These are phyloP conservation scores for Penstemon eatonii DNA, from an alignment of 257 asterid species.

Conservation along the genomic window DNA sequence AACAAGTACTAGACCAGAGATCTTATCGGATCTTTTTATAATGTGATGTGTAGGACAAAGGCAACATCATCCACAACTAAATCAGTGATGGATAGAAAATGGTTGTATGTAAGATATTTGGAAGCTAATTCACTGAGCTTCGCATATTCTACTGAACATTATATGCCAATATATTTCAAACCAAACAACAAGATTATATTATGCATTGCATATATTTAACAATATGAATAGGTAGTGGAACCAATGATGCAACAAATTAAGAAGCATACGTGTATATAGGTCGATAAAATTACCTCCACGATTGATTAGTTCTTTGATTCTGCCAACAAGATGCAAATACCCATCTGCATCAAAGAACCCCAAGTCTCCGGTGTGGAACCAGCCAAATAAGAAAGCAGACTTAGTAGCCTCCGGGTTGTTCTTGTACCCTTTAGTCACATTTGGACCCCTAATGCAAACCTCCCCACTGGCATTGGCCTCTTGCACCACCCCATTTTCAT, in stretches of 20 bases:
- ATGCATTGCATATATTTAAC: too few species aligned
- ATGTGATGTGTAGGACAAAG: not conserved
- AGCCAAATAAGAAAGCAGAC: conserved; percentile 73
- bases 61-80: not conserved
- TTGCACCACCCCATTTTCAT: conserved; percentile 60
- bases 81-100: not conserved
- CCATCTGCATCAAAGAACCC: conserved; percentile 81
- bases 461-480: conserved; percentile 66
- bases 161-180: not conserved
- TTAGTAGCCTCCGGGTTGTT: conserved; percentile 79
- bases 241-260: conserved; percentile 1
- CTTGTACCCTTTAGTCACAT: conserved; percentile 85
- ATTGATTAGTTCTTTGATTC: conserved; percentile 87
- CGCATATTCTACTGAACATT: not conserved
- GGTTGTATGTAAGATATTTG: too few species aligned
- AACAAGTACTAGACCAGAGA: too few species aligned
- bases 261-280: not conserved
- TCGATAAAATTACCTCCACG: conserved; percentile 74
- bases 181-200: too few species aligned
- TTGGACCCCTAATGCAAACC: conserved; percentile 86
- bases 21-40: too few species aligned
- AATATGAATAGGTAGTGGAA: not conserved
- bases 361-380: conserved; percentile 91
- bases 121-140: too few species aligned
- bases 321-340: conserved; percentile 86